Evolutionary conservation across 805 yeast genomes (phyloP).

Genomic region (Candida argentea): DNA sequence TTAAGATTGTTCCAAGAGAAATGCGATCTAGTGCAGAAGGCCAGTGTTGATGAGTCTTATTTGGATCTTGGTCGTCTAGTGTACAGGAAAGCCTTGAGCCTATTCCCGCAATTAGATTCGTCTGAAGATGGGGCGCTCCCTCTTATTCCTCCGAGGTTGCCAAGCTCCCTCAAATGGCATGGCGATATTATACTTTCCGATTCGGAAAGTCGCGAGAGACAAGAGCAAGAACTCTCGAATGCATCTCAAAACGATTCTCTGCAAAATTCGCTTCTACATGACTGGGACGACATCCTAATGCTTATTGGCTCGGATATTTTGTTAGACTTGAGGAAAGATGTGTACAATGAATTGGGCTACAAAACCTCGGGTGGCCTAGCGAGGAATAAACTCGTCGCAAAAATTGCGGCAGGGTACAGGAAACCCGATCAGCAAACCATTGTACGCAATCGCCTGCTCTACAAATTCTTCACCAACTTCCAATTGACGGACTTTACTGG

Average conservation of each 20-base stretch:
- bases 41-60: constrained; percentile 91
- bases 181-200: constrained; percentile 12
- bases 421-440: constrained; percentile 87
- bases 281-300: constrained; percentile 76
- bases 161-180: constrained; percentile 19
- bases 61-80: constrained; percentile 71
- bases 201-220: too few species aligned
- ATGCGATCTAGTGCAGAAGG: constrained; percentile 76
- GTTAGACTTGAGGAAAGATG: constrained; percentile 39
- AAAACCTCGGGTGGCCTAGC: constrained; percentile 89
- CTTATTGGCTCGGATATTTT: constrained; percentile 58
- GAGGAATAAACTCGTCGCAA: constrained; percentile 67
- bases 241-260: background rate
- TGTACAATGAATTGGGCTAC: constrained; percentile 53
- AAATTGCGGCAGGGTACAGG: constrained; percentile 72
- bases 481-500: constrained; percentile 75
- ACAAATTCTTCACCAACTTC: constrained; percentile 47
- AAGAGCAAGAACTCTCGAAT: background rate
- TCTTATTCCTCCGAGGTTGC: constrained; percentile 28
- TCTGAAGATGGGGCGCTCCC: constrained; percentile 27
- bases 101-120: constrained; percentile 36
- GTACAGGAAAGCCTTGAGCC: constrained; percentile 27
- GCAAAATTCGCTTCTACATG: constrained; percentile 6
- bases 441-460: constrained; percentile 39
- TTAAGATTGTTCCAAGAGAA: constrained; percentile 49